Evolutionary conservation across 1,284 basidiomycete genomes (phyloP), one percentile per base, ranked within the genome.

Genomic region (Ceratobasidium theobromae): DNA sequence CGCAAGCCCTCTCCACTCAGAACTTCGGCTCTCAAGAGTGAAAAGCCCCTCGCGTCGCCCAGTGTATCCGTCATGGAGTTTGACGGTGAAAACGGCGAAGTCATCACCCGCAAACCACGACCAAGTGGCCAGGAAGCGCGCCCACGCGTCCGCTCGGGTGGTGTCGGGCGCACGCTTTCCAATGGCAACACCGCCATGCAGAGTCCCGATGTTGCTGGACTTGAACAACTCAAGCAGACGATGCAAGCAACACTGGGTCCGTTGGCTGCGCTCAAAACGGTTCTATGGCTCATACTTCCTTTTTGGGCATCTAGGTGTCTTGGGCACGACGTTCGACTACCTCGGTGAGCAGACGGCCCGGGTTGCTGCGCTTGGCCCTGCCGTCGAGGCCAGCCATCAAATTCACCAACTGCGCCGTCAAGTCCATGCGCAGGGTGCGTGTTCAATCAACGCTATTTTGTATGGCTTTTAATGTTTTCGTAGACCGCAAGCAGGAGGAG

Each of bases 291-390:
- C 62, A 65, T 53, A 53, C 35, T 25, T 54, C 55, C 43, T 57
- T 58, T 58, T 58, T 28, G 55, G 55, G 30, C 27, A 4, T 5
- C 23, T n/a, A 53, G 51, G 30, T 12, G 40, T 83, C 46, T 43
- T 58, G 1, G 75, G 77, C 0, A 69, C 72, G 5, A 80, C 81
- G 0, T 80, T 83, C 70, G 78, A 80, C 41, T 73, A 74, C 2
- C 73, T 85, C 5, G 80, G 78, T 0, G 73, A 75, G 8, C 82
- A 84, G 65, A 79, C 79, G 0, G 76, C 77, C 38, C 78, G 75
- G 40, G 73, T 83, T 43, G 76, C 79, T 0, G 72, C 74, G n/a
- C 68, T 82, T 23, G 77, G 75, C 6, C 77, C 81, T 5, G 78
- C 79, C 12, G 76, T 82, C 35, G 79, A 80, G 58, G 77, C 79